These are phyloP conservation scores for Apiotrichum akiyoshidainum DNA, from an alignment of 1,284 basidiomycete species.

Conservation along the genomic window DNA sequence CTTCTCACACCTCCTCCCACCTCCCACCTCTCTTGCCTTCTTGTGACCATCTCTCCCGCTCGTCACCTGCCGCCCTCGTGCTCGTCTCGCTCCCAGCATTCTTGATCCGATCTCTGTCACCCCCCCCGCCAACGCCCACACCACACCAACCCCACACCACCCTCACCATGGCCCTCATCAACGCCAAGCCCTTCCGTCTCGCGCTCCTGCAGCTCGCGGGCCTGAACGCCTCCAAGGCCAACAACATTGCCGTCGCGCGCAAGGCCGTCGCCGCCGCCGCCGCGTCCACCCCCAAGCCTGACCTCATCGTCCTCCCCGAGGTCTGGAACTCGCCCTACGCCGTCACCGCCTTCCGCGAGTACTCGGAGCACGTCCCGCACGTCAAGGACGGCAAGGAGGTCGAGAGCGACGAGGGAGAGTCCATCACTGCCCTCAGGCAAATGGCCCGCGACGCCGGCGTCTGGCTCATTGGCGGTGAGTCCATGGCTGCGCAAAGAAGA, in stretches of 20 bases:
- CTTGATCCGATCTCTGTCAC: neutral
- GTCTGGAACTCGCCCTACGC: conserved; percentile 99
- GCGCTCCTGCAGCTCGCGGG: conserved; percentile 81
- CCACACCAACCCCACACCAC: neutral
- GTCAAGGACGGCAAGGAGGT: conserved; percentile 39
- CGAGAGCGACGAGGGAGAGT: conserved; percentile 58
- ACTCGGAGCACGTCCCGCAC: conserved; percentile 70
- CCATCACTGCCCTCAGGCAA: conserved; percentile 74
- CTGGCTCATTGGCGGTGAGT: conserved; percentile 86
- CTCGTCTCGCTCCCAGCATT: neutral
- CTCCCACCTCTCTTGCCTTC: neutral
- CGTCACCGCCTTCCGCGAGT: conserved; percentile 73
- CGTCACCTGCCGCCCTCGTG: neutral
- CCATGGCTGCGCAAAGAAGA: neutral
- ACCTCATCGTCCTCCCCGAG: conserved; percentile 88
- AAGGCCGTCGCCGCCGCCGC: conserved; percentile 74
- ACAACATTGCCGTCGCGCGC: conserved; percentile 73
- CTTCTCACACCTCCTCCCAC: neutral
- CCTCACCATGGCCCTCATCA: conserved; percentile 41
- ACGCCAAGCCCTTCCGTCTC: conserved; percentile 67
- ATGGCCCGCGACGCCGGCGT: conserved; percentile 75
- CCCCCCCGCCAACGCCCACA: neutral
- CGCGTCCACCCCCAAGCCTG: conserved; percentile 55
- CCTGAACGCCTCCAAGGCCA: conserved; percentile 64
- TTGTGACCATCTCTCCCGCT: neutral